Base-by-base conservation (phyloP, 345 rosid species). In the Citrus glauca region DNA sequence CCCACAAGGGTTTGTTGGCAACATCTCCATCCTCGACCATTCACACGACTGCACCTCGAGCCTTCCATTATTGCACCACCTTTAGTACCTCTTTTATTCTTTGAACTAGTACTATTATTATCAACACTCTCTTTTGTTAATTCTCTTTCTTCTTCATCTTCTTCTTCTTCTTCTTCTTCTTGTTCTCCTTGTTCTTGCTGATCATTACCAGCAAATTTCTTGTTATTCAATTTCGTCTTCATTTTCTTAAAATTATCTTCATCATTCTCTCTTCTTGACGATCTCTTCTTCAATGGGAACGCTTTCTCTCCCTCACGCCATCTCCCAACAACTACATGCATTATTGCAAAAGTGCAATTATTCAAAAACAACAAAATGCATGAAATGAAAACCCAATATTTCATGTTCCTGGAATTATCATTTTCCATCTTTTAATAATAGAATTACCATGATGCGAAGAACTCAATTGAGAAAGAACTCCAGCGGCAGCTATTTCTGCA, bases 1-100 rank as follows among this genome's bases (percentile, higher is more conserved):
- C 98, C 98, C 35, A 89, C 92, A 40, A 96, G 93, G 6, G 99
- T 96, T 83, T 87, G 98, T 50, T 94, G 98, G 72, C 94, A 89
- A 63, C 99, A 96, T 78, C 99, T 87, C 99, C 99, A 94, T 66
- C 99, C 99, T 81, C 97, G 85, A 40, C 99, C 99, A 38, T 96
- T 96, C 20, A 92, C 97, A 2, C 99, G 92, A 81, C 97, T 96
- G 87, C 98, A 96, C 81, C 98, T 67, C 38, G 99, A 94, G 33
- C 97, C 99, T 79, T 88, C 95, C 92, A 90, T 83, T 6, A 92
- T 70, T 56, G 78, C 85, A 78, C 89, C 88, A 25, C 89, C 88
- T 45, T 89, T 76, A 57, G 75, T 53, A 53, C 7, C 88, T 60
- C 87, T 91, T 88, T 83, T 45, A 45, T 13, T 92, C 82, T 86